Evolutionary conservation across 2,329 filamentous ascomycete species (phyloP).

Genomic region (Xylaria sp.): DNA sequence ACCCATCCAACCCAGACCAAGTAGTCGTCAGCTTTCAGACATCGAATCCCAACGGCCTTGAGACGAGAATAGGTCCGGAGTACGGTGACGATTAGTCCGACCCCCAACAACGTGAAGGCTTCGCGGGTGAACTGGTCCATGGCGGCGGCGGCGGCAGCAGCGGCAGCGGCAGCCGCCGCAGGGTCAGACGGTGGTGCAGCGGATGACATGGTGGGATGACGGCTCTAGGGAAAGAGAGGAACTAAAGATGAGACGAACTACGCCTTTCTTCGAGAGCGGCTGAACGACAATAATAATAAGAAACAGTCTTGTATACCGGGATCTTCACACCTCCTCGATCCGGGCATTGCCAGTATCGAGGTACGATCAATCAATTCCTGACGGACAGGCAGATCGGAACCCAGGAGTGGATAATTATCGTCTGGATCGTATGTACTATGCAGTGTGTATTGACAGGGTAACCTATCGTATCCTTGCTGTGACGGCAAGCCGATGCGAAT

Average conservation of each 20-base stretch:
- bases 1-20: slow-evolving; percentile 42
- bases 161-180: slow-evolving; percentile 28
- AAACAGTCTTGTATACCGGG: background rate
- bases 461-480: background rate
- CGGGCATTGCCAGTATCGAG: slow-evolving; percentile 16
- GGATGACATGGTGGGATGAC: slow-evolving; percentile 17
- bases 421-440: slow-evolving; percentile 23
- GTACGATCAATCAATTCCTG: slow-evolving; percentile 23
- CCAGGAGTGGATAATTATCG: slow-evolving; percentile 15
- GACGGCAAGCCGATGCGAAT: background rate
- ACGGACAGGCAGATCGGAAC: slow-evolving; percentile 18
- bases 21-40: slow-evolving; percentile 41
- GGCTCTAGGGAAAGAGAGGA: slow-evolving; percentile 6
- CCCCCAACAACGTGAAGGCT: slow-evolving; percentile 39
- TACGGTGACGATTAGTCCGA: slow-evolving; percentile 40
- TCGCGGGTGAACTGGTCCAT: slow-evolving; percentile 38
- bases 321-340: slow-evolving; percentile 3
- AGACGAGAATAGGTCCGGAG: slow-evolving; percentile 42
- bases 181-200: slow-evolving; percentile 18
- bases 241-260: slow-evolving; percentile 12
- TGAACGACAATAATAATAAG: background rate
- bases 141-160: slow-evolving; percentile 28
- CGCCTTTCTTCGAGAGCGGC: background rate
- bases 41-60: slow-evolving; percentile 36
- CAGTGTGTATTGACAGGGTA: slow-evolving; percentile 13